Conservation (phyloP, 163 green algal genomes). For the Scenedesmus sp. region DNA sequence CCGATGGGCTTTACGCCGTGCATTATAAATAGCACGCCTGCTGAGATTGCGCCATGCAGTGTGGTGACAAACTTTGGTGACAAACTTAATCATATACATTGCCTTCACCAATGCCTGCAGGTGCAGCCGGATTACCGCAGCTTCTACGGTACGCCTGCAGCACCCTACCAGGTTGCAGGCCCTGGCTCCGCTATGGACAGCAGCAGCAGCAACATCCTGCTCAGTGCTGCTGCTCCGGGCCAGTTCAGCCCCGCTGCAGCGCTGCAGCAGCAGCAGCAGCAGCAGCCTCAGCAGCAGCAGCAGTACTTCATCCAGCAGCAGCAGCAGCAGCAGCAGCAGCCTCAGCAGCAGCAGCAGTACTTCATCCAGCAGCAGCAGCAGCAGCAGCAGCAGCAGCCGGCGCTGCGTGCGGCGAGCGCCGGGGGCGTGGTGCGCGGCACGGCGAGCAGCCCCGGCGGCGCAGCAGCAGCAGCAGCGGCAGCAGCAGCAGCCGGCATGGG, state of each 20-base stretch:
- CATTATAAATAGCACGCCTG: too few species aligned
- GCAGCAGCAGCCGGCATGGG: not conserved
- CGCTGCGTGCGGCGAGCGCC: not conserved
- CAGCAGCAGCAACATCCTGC: constrained; percentile 29
- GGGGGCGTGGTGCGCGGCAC: not conserved
- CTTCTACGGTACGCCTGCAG: not conserved
- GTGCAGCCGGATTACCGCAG: not conserved
- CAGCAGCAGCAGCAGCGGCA: not conserved
- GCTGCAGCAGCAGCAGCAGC: constrained; percentile 18
- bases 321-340: constrained; percentile 19
- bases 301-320: not conserved
- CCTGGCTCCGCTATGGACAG: not conserved
- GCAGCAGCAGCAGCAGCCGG: not conserved
- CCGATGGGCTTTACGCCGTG: not conserved
- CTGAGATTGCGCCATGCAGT: too few species aligned
- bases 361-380: constrained; percentile 11
- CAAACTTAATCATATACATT: too few species aligned
- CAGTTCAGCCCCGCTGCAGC: not conserved
- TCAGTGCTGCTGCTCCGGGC: not conserved
- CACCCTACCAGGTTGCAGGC: not conserved
- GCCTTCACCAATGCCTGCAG: not conserved
- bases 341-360: constrained; percentile 26
- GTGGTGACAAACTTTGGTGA: too few species aligned
- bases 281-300: constrained; percentile 4
- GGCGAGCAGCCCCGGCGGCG: not conserved